Evolutionary conservation across 371 early-diverging fungal species (phyloP).

Genomic region (Mortierella sp.): DNA sequence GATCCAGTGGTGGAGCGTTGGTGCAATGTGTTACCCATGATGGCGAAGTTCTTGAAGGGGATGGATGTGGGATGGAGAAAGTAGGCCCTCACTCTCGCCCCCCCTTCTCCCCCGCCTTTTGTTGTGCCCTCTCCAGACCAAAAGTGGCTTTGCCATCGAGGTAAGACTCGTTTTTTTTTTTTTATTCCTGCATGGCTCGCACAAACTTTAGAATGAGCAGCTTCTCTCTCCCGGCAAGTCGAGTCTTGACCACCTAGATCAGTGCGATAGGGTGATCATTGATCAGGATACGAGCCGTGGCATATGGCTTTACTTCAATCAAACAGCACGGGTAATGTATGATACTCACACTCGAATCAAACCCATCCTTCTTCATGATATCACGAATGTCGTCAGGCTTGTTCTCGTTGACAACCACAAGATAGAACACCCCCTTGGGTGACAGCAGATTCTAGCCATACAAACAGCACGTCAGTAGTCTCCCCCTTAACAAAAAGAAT

Average conservation of each 20-base stretch:
- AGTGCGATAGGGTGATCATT: no score
- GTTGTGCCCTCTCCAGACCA: constrained; percentile 1
- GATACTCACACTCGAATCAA: constrained; percentile 49
- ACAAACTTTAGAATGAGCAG: constrained; percentile 66
- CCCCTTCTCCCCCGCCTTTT: background rate
- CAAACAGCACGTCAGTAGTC: no score
- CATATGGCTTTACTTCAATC: background rate
- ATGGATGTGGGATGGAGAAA: constrained; percentile 2
- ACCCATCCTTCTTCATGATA: constrained; percentile 59
- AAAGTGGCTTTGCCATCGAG: no score
- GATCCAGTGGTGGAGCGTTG: background rate
- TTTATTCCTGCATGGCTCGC: constrained; percentile 14
- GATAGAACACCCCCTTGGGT: constrained; percentile 81
- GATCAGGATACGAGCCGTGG: no score
- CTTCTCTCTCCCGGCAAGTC: constrained; percentile 69
- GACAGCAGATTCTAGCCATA: no score
- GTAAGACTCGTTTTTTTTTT: constrained; percentile 5
- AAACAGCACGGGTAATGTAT: no score
- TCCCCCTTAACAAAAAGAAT: no score
- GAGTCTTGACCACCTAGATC: constrained; percentile 56
- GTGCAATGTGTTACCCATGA: constrained; percentile 15
- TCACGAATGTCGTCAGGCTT: constrained; percentile 84
- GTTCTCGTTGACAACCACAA: constrained; percentile 92
- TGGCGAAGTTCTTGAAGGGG: constrained; percentile 4
- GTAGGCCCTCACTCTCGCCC: background rate